phyloP scores from a whole-genome alignment of 768 basidiomycete species.

The Kwoniella dendrophila region DNA sequence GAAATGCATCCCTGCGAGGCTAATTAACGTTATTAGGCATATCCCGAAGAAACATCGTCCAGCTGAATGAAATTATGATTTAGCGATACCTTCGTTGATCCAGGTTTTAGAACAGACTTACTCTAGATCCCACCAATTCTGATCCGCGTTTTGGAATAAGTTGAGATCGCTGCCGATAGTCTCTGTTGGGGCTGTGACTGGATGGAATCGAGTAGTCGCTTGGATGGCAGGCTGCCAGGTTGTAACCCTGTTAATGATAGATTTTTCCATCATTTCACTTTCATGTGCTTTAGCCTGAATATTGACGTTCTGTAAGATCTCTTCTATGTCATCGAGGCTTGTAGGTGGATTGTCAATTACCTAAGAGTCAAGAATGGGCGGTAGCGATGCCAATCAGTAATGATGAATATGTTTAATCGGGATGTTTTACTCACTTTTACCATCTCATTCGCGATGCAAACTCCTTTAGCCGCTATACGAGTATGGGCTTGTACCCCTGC shows the following conservation, averaged over 20 bases:
- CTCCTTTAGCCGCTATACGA: neutral
- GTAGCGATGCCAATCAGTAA: neutral
- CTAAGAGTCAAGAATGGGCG: neutral
- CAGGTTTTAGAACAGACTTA: neutral
- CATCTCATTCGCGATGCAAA: slow-evolving; percentile 11
- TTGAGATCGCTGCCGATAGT: neutral
- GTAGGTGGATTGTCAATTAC: slow-evolving; percentile 12
- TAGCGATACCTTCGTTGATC: neutral
- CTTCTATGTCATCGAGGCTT: slow-evolving; percentile 9
- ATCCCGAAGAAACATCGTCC: slow-evolving; percentile 3
- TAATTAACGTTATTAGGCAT: no score
- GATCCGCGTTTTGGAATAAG: neutral
- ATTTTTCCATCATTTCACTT: neutral
- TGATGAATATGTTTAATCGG: neutral
- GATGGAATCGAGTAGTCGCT: neutral
- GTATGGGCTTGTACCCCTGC: neutral
- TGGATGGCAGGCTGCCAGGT: neutral
- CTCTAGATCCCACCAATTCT: slow-evolving; percentile 9
- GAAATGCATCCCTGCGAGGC: no score
- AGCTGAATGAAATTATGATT: neutral
- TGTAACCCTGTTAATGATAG: neutral
- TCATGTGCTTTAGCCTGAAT: neutral
- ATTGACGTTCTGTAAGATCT: slow-evolving; percentile 5
- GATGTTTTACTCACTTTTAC: slow-evolving; percentile 4
- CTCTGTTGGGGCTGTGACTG: no score